Evolutionary conservation across 495 filamentous ascomycete genomes (phyloP).

Genomic region (Penicillium dipodomyicola): DNA sequence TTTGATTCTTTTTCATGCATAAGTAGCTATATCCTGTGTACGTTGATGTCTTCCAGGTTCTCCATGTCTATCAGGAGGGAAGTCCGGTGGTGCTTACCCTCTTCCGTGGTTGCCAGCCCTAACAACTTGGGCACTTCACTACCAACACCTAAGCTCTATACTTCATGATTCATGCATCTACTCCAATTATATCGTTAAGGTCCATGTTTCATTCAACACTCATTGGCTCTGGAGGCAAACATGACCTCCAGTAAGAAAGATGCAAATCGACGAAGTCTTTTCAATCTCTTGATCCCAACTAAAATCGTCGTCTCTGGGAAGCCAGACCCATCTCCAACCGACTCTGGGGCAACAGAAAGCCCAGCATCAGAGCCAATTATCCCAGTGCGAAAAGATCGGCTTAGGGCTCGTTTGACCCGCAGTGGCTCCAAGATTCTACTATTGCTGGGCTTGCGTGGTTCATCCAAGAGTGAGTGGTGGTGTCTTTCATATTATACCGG

Average conservation of each 20-base stretch:
- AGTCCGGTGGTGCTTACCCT: slow-evolving; percentile 1
- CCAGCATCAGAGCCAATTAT: slow-evolving; percentile 22
- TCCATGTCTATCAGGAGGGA: not conserved
- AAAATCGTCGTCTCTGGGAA: slow-evolving; percentile 19
- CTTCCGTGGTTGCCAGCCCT: not conserved
- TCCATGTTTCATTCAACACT: slow-evolving; percentile 2
- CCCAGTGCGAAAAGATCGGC: slow-evolving; percentile 10
- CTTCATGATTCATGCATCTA: slow-evolving; percentile 1
- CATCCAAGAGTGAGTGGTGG: slow-evolving; percentile 21
- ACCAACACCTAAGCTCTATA: not conserved
- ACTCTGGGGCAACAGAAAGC: slow-evolving; percentile 30
- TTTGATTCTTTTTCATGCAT: not conserved
- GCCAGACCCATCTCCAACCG: slow-evolving; percentile 14
- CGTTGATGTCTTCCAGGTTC: not conserved
- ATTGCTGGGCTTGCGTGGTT: slow-evolving; percentile 23
- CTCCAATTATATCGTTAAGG: slow-evolving; percentile 13
- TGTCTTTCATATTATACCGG: not conserved
- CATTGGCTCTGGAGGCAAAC: slow-evolving; percentile 9
- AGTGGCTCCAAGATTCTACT: slow-evolving; percentile 29
- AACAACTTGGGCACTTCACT: not conserved
- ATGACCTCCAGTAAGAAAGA: slow-evolving; percentile 26
- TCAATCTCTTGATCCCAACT: slow-evolving; percentile 23
- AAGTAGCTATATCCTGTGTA: not conserved
- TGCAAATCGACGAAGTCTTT: slow-evolving; percentile 22
- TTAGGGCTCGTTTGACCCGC: slow-evolving; percentile 20